phyloP scores from a whole-genome alignment of 805 yeast species.

The Alloascoidea africana region DNA sequence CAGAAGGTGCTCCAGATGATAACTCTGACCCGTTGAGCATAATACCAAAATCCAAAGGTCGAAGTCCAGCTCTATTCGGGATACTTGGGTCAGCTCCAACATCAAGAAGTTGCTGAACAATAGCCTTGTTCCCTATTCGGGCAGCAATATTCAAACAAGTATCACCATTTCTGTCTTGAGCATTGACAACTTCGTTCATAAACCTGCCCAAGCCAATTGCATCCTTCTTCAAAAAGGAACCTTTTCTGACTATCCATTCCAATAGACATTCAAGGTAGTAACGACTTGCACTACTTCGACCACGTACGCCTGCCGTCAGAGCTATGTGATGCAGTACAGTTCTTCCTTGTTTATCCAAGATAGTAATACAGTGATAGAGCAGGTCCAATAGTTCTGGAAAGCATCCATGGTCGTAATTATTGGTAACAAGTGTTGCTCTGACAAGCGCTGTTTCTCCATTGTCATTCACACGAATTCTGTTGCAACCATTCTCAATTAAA shows the following conservation, averaged over 20 bases:
- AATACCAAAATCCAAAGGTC: conserved; percentile 78
- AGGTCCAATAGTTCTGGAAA: conserved; percentile 58
- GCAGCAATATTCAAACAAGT: conserved; percentile 91
- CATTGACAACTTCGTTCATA: conserved; percentile 62
- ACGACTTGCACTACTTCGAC: conserved; percentile 55
- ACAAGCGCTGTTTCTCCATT: conserved; percentile 82
- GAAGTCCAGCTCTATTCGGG: conserved; percentile 73
- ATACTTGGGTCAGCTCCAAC: conserved; percentile 77
- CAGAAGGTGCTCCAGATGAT: conserved; percentile 2
- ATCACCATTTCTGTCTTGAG: conserved; percentile 88
- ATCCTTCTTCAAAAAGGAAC: conserved; percentile 27
- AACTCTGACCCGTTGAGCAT: conserved; percentile 18
- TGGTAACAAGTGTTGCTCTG: conserved; percentile 72
- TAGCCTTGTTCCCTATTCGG: conserved; percentile 65
- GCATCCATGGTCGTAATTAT: conserved; percentile 63
- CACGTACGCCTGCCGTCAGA: conserved; percentile 61
- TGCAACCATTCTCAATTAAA: conserved; percentile 52
- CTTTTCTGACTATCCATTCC: conserved; percentile 62
- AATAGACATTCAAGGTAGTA: conserved; percentile 58
- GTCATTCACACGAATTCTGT: conserved; percentile 56
- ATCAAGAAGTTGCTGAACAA: conserved; percentile 68
- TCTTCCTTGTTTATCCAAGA: conserved; percentile 55
- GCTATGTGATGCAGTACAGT: conserved; percentile 83
- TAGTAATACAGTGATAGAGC: conserved; percentile 57
- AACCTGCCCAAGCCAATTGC: conserved; percentile 37